Evolutionary conservation across 306 rosid species (phyloP), one percentile per base, ranked within the genome.

Genomic region (Phaseolus lunatus): DNA sequence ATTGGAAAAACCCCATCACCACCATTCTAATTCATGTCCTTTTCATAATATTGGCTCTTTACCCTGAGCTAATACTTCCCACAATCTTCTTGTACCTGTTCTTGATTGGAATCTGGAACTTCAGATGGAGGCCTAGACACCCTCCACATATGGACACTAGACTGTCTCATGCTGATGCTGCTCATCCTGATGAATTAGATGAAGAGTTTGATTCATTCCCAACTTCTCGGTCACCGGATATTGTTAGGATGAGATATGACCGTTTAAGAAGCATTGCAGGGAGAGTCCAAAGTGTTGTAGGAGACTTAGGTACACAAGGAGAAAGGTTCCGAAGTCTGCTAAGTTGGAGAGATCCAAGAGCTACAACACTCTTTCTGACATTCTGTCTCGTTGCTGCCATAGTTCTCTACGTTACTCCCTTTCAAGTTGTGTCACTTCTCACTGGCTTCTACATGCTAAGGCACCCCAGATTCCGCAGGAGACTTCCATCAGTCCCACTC

Each of bases 271-370:
- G 97, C 80, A 90, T 94, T 43, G 97, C 80, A 7, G 98, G 98
- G 64, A 90, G 96, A 76, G 97, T 94, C 24, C 98, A 91, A 68
- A 89, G 88, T 7, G 97, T 90, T 75, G 86, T 94, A 3, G 94
- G 97, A 27, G 98, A 94, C 71, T 9, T 94, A 57, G 98, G 94
- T 11, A 90, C 96, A n/a, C 97, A 94, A 87, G 97, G 97, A 16
- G 98, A 94, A 77, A 86, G 98, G 77, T 83, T 94, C 63, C 97
- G 90, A 64, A 88, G 88, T 13, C 79, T 94, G 61, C 57, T 90
- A 39, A 94, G 98, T 24, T 94, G 98, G 98, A 88, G 98, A 81
- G 98, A 94, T 73, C 98, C 97, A 74, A 88, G 98, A 70, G 94
- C 97, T 19, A 94, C 90, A 27, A 70, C 96, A 15, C 63, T 94